Percentiles rank a stretch among this genome's conserved stretches.
phyloP scores from a whole-genome alignment of 1,284 basidiomycete species.

The Moesziomyces parantarcticus region DNA sequence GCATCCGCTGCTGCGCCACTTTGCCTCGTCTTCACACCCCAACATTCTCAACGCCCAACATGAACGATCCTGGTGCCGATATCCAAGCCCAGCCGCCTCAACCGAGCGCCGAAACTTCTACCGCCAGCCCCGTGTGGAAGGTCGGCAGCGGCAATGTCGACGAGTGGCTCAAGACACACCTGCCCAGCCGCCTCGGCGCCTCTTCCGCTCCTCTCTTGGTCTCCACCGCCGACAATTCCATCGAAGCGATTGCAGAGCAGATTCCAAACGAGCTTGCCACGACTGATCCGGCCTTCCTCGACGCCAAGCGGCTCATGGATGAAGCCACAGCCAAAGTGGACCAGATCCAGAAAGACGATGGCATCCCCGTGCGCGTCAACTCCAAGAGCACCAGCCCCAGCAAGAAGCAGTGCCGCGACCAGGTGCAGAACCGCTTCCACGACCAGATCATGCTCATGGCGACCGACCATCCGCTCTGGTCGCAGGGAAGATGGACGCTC shows the following conservation, averaged over 20 bases:
- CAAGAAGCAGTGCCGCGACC: constrained; percentile 32
- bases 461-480: constrained; percentile 21
- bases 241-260: constrained; percentile 21
- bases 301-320: constrained; percentile 8
- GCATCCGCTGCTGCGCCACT: neutral
- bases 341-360: constrained; percentile 17
- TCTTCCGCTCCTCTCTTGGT: constrained; percentile 23
- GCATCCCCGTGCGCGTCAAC: constrained; percentile 12
- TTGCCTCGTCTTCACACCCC: neutral
- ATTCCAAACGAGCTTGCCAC: neutral
- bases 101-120: neutral
- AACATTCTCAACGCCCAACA: neutral
- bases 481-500: constrained; percentile 35
- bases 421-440: constrained; percentile 27
- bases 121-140: constrained; percentile 8
- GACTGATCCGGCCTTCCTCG: constrained; percentile 2
- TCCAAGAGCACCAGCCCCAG: constrained; percentile 9
- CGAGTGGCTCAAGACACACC: constrained; percentile 19
- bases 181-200: constrained; percentile 13
- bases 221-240: neutral
- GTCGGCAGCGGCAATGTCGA: constrained; percentile 13
- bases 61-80: neutral
- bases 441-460: constrained; percentile 25
- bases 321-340: constrained; percentile 3
- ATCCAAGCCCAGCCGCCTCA: no score